Base-by-base conservation (phyloP, 306 rosid genomes). In the Acacia melanoxylon region DNA sequence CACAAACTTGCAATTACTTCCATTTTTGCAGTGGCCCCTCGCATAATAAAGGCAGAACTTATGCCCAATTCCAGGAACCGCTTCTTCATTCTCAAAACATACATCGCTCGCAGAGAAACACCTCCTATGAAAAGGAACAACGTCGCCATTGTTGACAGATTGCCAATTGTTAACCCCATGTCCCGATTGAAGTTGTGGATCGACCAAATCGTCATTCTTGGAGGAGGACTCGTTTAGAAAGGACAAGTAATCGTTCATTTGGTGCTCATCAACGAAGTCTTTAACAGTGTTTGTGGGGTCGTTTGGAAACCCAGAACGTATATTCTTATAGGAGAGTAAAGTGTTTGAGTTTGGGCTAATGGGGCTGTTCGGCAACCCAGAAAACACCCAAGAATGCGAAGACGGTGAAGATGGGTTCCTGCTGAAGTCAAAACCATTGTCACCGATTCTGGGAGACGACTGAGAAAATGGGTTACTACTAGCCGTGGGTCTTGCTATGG, bases 21-120 rank as follows among this genome's bases (percentile, higher is more conserved):
- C 99, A 71, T 95, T 95, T 86, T 95, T 95, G 81, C 99, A 95
- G 76, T 89, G 92, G 19, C 99, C 99, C 68, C 93, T 88, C 2
- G 99, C 98, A 83, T 83, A 95, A 86, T 93, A 95, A 74, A 95
- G 97, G 68, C 99, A 95, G 0, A 95, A 93, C 89, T 91, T 95
- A 51, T 65, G 90, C 40, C 93, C 97, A 75, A 84, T 83, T 82
- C 91, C 97, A 7, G 83, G 33, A 15, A 86, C 88, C 0, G 78
- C 85, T 25, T 93, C 99, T 24, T 93, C 99, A 16, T 89, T 72
- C 44, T 86, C 97, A n/a, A 89, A 89, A 83, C 89, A 81, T 17
- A 85, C 98, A 25, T 95, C 99, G 42, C 92, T 95, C 1, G 95
- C 98, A 33, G 99, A 95, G 63, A 17, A 93, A 79, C 99, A 91